Percentiles rank a stretch among this genome's conserved stretches.
These are phyloP conservation scores for Verruconis gallopava DNA, from an alignment of 2,329 filamentous ascomycete species.

Conservation along the genomic window DNA sequence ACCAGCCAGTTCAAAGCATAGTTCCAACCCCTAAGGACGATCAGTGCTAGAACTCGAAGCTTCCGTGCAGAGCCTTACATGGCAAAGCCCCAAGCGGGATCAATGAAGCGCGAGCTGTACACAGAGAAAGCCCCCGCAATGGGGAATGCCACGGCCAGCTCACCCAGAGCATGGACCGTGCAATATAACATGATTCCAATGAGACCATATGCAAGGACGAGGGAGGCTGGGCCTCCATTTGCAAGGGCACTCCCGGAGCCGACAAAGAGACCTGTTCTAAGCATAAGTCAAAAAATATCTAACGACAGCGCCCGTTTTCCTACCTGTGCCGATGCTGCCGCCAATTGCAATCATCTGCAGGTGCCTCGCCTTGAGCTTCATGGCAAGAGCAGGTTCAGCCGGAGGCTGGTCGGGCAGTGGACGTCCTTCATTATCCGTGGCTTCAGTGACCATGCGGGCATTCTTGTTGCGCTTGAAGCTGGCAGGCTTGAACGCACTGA, in stretches of 20 bases:
- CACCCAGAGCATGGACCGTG: slow-evolving; percentile 43
- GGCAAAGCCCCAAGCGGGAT: slow-evolving; percentile 46
- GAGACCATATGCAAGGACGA: slow-evolving; percentile 34
- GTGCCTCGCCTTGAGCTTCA: slow-evolving; percentile 60
- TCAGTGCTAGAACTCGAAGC: background rate
- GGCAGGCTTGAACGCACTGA: slow-evolving; percentile 28
- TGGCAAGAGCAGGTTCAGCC: slow-evolving; percentile 16
- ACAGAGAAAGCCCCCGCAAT: slow-evolving; percentile 50
- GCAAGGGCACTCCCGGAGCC: slow-evolving; percentile 43
- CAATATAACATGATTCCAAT: slow-evolving; percentile 29
- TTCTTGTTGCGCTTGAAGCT: slow-evolving; percentile 51
- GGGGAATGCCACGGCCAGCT: slow-evolving; percentile 48
- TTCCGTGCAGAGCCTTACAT: slow-evolving; percentile 40
- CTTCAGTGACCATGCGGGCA: slow-evolving; percentile 49
- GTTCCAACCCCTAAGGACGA: background rate
- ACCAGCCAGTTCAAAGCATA: slow-evolving; percentile 36
- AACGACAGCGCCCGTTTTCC: too few relatives aligned
- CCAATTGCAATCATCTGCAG: slow-evolving; percentile 87
- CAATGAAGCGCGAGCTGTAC: slow-evolving; percentile 48
- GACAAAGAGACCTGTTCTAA: too few relatives aligned
- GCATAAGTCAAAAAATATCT: too few relatives aligned
- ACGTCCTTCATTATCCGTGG: slow-evolving; percentile 39
- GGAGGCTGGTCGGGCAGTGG: slow-evolving; percentile 17
- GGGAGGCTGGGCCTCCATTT: slow-evolving; percentile 20
- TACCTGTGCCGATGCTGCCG: slow-evolving; percentile 64